Base-by-base conservation (phyloP, 495 filamentous ascomycete genomes). In the Aspergillus ellipticus region DNA sequence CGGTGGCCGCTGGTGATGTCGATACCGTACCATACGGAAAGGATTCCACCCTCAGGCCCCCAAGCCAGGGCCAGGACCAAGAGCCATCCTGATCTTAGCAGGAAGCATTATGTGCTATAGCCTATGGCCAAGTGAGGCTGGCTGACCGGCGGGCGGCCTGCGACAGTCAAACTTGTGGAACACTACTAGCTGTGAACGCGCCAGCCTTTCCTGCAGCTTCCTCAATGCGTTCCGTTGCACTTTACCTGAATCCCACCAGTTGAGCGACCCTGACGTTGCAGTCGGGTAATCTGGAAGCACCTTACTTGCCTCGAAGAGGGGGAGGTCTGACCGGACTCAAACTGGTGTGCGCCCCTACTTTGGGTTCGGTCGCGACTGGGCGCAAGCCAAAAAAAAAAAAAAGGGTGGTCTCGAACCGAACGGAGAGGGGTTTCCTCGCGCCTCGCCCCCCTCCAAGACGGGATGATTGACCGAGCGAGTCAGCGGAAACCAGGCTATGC, bases 111-210 rank as follows among this genome's bases (percentile, higher is more conserved):
- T 55, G 17, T 39, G 33, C 16, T 24, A 39, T 7, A 24, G 29
- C 43, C n/a, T 19, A 42, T n/a, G n/a, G n/a, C n/a, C n/a, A 62
- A 47, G 55, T 48, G 55, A 62, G 49, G 55, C 52, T 55, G 43
- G 13, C 13, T 24, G 19, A 24, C 43, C 21, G 43, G 43, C n/a
- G 5, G 13, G 19, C 24, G 11, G 42, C 39, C 26, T 54, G 45
- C 42, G 41, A 52, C 16, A 35, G 24, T 49, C 10, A 35, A 53
- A 20, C 52, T 20, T 26, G 51, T 56, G 60, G 24, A 48, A 46
- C 49, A 39, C 28, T n/a, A 6, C 21, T 11, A 47, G 39, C 29
- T 59, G 54, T 19, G 37, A 57, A 50, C 11, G 43, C 15, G 19
- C 24, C 33, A 37, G 31, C 42, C 54, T 35, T 54, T 49, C 45